Percentiles rank a stretch among this genome's conserved stretches.
These are phyloP conservation scores for Priceomyces carsonii DNA, from an alignment of 805 yeast species.

Conservation along the genomic window DNA sequence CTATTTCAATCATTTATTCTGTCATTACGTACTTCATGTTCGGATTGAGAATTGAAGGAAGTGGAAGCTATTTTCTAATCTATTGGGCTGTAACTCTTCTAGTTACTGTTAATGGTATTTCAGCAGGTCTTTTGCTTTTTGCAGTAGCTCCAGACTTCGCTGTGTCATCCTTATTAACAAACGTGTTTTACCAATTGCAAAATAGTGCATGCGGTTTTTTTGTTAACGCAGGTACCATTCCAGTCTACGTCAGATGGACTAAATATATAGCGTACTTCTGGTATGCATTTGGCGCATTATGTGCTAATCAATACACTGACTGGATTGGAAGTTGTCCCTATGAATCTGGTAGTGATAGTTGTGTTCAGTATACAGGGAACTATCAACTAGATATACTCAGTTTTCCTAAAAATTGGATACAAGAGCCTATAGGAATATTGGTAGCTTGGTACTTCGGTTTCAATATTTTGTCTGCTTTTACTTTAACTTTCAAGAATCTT, in stretches of 20 bases:
- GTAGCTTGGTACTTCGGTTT: slow-evolving; percentile 61
- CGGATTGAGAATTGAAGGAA: slow-evolving; percentile 51
- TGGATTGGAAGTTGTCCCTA: slow-evolving; percentile 59
- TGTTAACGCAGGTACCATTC: slow-evolving; percentile 70
- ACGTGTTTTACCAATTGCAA: slow-evolving; percentile 67
- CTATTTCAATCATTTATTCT: slow-evolving; percentile 60
- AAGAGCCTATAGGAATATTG: slow-evolving; percentile 61
- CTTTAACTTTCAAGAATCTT: slow-evolving; percentile 49
- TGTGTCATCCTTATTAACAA: slow-evolving; percentile 59
- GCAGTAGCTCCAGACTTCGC: slow-evolving; percentile 63
- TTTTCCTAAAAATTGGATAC: slow-evolving; percentile 61
- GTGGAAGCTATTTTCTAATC: slow-evolving; percentile 51
- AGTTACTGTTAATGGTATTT: slow-evolving; percentile 55
- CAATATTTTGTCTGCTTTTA: slow-evolving; percentile 47
- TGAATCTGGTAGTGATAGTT: slow-evolving; percentile 19
- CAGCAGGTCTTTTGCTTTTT: slow-evolving; percentile 53
- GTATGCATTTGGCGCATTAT: slow-evolving; percentile 72
- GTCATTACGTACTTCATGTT: slow-evolving; percentile 73
- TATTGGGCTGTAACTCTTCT: slow-evolving; percentile 62
- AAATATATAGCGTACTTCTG: slow-evolving; percentile 75
- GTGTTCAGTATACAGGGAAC: slow-evolving; percentile 52
- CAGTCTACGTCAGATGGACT: slow-evolving; percentile 85
- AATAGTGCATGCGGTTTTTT: slow-evolving; percentile 82
- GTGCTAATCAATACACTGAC: slow-evolving; percentile 64
- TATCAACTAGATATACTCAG: slow-evolving; percentile 60